A percentile compares a stretch with the other conserved stretches of the same genome.
Conservation (phyloP, 768 basidiomycete species). For the Lentinula raphanica region DNA sequence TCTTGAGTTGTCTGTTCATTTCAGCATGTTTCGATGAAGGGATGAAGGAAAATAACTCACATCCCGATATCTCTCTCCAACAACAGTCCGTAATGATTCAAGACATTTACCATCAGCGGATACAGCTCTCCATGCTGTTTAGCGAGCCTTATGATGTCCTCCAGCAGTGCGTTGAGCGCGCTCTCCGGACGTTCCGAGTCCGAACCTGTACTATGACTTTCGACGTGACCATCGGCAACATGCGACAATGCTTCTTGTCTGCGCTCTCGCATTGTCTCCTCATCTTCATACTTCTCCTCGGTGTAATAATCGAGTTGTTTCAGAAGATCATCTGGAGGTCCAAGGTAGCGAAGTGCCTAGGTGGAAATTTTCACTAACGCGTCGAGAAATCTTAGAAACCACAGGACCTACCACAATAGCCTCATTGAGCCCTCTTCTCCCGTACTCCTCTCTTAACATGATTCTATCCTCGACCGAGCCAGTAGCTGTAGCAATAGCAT, state of each 20-base stretch:
- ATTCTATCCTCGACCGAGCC: slow-evolving; percentile 76
- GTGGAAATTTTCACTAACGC: not conserved
- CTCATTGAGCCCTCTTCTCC: slow-evolving; percentile 78
- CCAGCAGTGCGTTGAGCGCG: slow-evolving; percentile 23
- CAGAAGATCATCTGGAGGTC: slow-evolving; percentile 73
- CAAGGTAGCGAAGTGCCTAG: slow-evolving; percentile 69
- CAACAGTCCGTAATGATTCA: slow-evolving; percentile 51
- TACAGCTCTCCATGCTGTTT: slow-evolving; percentile 60
- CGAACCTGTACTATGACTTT: slow-evolving; percentile 32
- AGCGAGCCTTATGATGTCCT: slow-evolving; percentile 56
- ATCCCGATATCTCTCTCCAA: slow-evolving; percentile 54
- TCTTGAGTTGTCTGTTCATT: slow-evolving; percentile 51
- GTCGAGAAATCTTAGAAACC: no score
- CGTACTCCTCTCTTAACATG: slow-evolving; percentile 76
- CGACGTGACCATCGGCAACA: slow-evolving; percentile 16
- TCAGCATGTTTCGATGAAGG: slow-evolving; percentile 1
- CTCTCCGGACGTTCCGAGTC: not conserved
- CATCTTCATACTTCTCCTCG: slow-evolving; percentile 89
- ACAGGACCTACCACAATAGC: slow-evolving; percentile 66
- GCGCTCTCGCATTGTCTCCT: slow-evolving; percentile 75
- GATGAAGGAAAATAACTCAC: slow-evolving; percentile 35
- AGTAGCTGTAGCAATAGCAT: slow-evolving; percentile 72
- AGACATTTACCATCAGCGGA: slow-evolving; percentile 53
- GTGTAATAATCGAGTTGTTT: slow-evolving; percentile 77
- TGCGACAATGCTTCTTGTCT: slow-evolving; percentile 31